Conservation (phyloP, 2,329 filamentous ascomycete species). For the Ascochyta lentis region DNA sequence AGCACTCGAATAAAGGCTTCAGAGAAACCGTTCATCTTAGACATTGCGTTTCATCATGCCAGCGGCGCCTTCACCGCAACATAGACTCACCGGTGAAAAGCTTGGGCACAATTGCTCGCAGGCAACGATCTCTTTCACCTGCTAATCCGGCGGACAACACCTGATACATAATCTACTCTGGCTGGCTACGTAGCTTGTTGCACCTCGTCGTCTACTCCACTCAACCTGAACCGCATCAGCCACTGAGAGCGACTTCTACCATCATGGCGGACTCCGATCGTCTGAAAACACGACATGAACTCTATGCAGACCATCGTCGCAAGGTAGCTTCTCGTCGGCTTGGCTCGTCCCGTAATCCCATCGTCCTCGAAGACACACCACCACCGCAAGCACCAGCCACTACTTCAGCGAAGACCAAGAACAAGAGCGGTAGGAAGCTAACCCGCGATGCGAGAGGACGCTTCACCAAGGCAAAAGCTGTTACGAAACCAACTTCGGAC, state of each 20-base stretch:
- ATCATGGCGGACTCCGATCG: slow-evolving; percentile 23
- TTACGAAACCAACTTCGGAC: slow-evolving; percentile 6
- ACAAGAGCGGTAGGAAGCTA: neutral
- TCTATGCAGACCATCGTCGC: slow-evolving; percentile 9
- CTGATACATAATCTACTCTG: neutral
- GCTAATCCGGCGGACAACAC: neutral
- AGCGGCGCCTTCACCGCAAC: neutral
- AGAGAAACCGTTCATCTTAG: too few species aligned
- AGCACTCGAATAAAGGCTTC: too few species aligned
- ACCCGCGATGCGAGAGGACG: slow-evolving; percentile 3
- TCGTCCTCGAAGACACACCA: slow-evolving; percentile 4
- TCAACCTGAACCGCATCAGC: neutral
- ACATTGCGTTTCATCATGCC: neutral
- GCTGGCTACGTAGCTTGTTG: neutral
- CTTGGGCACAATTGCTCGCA: neutral
- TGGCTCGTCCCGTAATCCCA: slow-evolving; percentile 1
- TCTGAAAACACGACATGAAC: slow-evolving; percentile 7
- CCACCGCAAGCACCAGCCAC: neutral
- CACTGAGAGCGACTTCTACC: neutral
- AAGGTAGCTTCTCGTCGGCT: neutral
- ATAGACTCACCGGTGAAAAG: neutral
- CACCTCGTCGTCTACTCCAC: neutral
- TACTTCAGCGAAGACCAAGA: neutral
- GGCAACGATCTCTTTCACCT: slow-evolving; percentile 5
- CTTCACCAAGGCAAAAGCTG: slow-evolving; percentile 6